Evolutionary conservation across 495 filamentous ascomycete genomes (phyloP), one percentile per base, ranked within the genome.

Genomic region (Neohortaea acidophila): DNA sequence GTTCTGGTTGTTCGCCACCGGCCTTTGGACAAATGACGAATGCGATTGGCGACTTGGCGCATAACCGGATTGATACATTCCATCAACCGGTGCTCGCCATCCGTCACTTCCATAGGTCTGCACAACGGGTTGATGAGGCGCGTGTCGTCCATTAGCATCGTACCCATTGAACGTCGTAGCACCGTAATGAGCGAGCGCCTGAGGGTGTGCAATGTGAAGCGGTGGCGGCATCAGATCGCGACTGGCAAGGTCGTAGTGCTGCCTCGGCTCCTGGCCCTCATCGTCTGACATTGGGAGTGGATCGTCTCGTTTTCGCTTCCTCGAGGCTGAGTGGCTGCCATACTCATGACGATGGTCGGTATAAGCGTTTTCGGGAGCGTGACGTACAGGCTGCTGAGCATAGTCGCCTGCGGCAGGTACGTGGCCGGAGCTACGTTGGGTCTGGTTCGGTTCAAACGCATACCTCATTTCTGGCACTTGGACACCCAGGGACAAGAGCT

Each of bases 171-270:
- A n/a, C n/a, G n/a, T n/a, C n/a, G n/a, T n/a, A n/a, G n/a, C n/a
- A 17, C 42, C 21, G 21, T 27, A 38, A 12, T 35, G 39, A 20
- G 34, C 33, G 18, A 29, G 25, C 1, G 45, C 45, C 12, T 36
- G 12, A 2, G 35, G 40, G 19, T 36, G 43, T 18, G 18, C 2
- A 11, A 20, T 20, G 8, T 41, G 39, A 13, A 39, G n/a, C 13
- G 54, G 57, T 15, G 54, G 57, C 14, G 57, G 57, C 54, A 57
- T 59, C 2, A 55, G 21, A 12, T 56, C 52, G 19, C 47, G 38
- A 31, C 52, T 54, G n/a, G 18, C 33, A 26, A 21, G 20, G 26
- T 24, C 19, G 8, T 30, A 14, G 29, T 10, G 10, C 17, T 13
- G 33, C 6, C 15, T 39, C 38, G 30, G 37, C 19, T 27, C 36